Evolutionary conservation across 2,329 filamentous ascomycete species (phyloP).

Genomic region (Thielaviopsis ethacetica): DNA sequence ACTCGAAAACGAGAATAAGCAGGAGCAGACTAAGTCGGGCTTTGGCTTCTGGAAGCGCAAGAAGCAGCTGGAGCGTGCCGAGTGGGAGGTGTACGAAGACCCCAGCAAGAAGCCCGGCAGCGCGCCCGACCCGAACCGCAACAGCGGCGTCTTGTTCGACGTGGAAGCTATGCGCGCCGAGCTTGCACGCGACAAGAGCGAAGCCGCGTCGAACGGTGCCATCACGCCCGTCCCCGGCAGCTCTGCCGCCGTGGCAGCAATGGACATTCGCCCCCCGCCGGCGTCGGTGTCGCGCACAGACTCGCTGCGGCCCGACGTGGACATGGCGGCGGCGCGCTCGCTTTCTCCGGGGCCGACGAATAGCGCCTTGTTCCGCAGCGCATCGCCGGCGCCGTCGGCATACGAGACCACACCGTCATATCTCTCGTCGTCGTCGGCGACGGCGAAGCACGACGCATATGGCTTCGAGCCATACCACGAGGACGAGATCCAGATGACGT

Average conservation of each 20-base stretch:
- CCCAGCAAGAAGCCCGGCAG: slow-evolving; percentile 28
- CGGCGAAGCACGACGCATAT: slow-evolving; percentile 4
- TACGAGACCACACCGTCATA: slow-evolving; percentile 4
- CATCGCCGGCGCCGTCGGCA: not conserved
- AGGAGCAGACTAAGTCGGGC: slow-evolving; percentile 29
- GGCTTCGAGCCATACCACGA: slow-evolving; percentile 9
- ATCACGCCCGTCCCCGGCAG: not conserved
- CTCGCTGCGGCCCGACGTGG: slow-evolving; percentile 2
- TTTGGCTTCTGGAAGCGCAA: slow-evolving; percentile 72
- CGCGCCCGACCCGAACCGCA: slow-evolving; percentile 27
- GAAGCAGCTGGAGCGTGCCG: slow-evolving; percentile 66
- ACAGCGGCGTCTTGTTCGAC: slow-evolving; percentile 68
- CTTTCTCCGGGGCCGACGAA: slow-evolving; percentile 2
- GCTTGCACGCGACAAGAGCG: slow-evolving; percentile 72
- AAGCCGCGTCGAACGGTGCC: not conserved
- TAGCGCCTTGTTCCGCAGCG: not conserved
- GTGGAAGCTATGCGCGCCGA: slow-evolving; percentile 86
- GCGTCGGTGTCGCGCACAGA: slow-evolving; percentile 7
- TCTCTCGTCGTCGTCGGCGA: not conserved
- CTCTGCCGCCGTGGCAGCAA: not conserved
- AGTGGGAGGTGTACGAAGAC: slow-evolving; percentile 91
- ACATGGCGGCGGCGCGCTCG: not conserved
- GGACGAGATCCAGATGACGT: slow-evolving; percentile 51
- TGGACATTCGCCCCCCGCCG: slow-evolving; percentile 8
- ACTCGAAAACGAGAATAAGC: slow-evolving; percentile 60